Conservation (phyloP, 148 eudicot species). For the Arctostaphylos glauca region DNA sequence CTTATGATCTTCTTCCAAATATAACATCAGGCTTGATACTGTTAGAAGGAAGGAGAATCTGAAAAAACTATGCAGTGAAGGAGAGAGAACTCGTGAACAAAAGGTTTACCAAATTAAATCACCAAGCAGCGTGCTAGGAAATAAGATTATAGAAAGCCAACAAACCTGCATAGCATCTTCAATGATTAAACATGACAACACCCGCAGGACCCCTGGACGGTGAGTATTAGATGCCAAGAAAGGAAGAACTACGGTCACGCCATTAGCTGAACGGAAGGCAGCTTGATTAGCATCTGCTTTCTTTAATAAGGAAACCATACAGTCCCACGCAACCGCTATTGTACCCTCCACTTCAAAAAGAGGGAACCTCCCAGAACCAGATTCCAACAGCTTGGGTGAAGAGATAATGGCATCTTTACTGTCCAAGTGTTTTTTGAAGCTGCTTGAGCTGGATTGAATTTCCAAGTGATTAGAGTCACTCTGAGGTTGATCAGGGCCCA, state of each 20-base stretch:
- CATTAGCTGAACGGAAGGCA: constrained; percentile 83
- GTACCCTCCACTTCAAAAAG: constrained; percentile 84
- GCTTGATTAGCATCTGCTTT: constrained; percentile 95
- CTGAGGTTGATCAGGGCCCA: constrained; percentile 55
- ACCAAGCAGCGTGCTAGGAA: neutral
- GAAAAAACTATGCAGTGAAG: neutral
- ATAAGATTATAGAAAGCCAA: constrained; percentile 2
- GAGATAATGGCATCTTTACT: constrained; percentile 81
- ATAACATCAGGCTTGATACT: neutral
- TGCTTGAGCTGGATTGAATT: constrained; percentile 55
- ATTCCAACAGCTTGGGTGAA: constrained; percentile 84
- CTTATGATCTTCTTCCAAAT: neutral
- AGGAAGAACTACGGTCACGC: constrained; percentile 76
- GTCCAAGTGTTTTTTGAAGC: constrained; percentile 82
- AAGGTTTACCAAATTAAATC: constrained; percentile 14
- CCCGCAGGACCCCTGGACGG: constrained; percentile 88
- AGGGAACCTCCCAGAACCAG: constrained; percentile 82
- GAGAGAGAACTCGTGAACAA: neutral
- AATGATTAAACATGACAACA: constrained; percentile 81
- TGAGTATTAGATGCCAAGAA: constrained; percentile 83
- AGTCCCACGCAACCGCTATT: constrained; percentile 85
- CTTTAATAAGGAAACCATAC: constrained; percentile 84
- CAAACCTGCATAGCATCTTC: constrained; percentile 86
- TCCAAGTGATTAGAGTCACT: constrained; percentile 46
- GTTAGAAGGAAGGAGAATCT: neutral